A percentile compares a stretch with the other conserved stretches of the same genome.
Conservation (phyloP, 257 asterid species). For the Rubia yunnanensis region DNA sequence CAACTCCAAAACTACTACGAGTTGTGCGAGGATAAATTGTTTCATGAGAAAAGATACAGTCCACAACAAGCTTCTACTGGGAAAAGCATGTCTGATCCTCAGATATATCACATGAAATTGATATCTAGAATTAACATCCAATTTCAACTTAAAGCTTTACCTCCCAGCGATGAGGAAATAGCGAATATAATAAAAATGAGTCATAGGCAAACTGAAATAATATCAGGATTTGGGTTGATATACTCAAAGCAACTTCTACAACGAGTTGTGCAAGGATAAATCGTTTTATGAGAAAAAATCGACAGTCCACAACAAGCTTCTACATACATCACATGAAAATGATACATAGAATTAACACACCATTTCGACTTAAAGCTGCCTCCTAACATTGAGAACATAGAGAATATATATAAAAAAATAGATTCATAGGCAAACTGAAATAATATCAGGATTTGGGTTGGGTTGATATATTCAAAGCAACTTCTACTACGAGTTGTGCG, state of each 20-base stretch:
- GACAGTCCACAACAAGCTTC: neutral
- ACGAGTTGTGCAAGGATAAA: neutral
- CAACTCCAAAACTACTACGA: neutral
- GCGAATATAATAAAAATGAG: neutral
- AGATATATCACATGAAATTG: neutral
- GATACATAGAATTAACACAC: neutral
- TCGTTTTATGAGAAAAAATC: neutral
- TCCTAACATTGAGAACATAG: too few relatives aligned
- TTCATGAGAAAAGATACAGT: neutral
- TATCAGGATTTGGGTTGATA: neutral
- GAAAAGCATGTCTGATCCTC: neutral
- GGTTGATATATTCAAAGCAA: neutral
- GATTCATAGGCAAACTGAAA: neutral
- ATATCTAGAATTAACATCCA: neutral
- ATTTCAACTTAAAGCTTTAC: neutral
- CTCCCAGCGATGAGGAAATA: neutral
- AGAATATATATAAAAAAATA: neutral
- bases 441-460: too few relatives aligned
- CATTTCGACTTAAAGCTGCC: neutral
- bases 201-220: neutral
- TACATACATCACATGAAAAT: neutral
- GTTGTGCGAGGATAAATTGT: neutral
- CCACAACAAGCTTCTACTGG: neutral
- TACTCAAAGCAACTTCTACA: neutral
- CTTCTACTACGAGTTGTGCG: neutral